Base-by-base conservation (phyloP, 331 rosid species). In the Quercus phellos region DNA sequence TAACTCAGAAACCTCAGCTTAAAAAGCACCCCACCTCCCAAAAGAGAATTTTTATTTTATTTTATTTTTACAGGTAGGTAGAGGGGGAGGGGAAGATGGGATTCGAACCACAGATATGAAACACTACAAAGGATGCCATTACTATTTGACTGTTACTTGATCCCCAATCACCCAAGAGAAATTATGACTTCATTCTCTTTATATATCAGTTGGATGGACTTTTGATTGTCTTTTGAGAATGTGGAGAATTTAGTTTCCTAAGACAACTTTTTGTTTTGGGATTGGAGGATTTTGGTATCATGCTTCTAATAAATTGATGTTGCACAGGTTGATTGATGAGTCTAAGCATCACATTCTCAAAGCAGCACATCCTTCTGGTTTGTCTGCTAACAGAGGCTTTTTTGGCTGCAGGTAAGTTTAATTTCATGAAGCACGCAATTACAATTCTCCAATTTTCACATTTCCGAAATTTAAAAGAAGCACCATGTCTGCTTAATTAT, bases 341-440 rank as follows among this genome's bases (percentile, higher is more conserved):
- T 87, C 88, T 16, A 94, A 87, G 74, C 98, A 94, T 85, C 97
- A 94, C 78, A 84, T 94, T 72, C 96, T 94, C 54, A 85, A 73
- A 80, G 96, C 98, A 17, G 95, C 98, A 66, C 97, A 92, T 89
- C 98, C 98, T 76, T 94, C 98, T 73, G 97, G 98, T 86, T 89
- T 94, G 82, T 94, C 97, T 63, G 98, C 98, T 68, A 54, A 87
- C 73, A 89, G 91, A 77, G 98, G 98, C 83, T 94, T 94, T 92
- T 94, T 92, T 77, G 97, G 98, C 68, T 92, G 98, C 92, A 94
- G 88, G 98, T 94, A 51, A 77, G 92, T 24, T 75, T 35, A 43
- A 11, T 74, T 70, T 30, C 51, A 58, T 16, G 11, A 27, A 29
- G 21, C 35, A 14, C 4, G 1, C 17, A 24, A 56, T 56, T 21